Conservation (phyloP, 805 yeast genomes). For the Wickerhamiella alocasiicola region DNA sequence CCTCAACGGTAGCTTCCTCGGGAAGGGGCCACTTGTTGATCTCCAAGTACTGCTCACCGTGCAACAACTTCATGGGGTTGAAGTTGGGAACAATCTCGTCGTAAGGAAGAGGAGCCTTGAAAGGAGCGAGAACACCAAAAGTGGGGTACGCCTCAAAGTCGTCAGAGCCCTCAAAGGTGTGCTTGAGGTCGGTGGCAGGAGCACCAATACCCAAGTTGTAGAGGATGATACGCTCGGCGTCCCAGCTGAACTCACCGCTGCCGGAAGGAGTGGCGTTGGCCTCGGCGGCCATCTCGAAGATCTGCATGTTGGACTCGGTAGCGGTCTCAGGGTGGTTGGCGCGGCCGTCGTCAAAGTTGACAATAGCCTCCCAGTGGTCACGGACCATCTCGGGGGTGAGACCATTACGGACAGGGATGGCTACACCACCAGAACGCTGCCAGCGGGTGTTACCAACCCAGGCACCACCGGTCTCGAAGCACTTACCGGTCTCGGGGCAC, state of each 20-base stretch:
- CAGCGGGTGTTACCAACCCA: constrained; percentile 93
- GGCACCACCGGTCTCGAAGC: constrained; percentile 91
- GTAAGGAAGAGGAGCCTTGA: constrained; percentile 51
- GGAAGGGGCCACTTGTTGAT: constrained; percentile 69
- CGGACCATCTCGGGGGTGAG: constrained; percentile 58
- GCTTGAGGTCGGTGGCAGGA: constrained; percentile 57
- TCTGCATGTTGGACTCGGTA: constrained; percentile 69
- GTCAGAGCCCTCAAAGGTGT: constrained; percentile 61
- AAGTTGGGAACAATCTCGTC: constrained; percentile 59
- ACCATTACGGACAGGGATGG: constrained; percentile 31
- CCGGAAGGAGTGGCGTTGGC: constrained; percentile 36
- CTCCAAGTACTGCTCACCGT: constrained; percentile 89
- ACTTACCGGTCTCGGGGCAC: constrained; percentile 62
- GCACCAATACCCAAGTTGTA: constrained; percentile 91
- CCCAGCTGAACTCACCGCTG: constrained; percentile 42
- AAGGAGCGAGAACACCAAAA: constrained; percentile 79
- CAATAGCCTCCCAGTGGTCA: constrained; percentile 53
- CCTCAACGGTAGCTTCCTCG: constrained; percentile 47
- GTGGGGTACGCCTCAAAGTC: constrained; percentile 82
- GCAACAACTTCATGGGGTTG: constrained; percentile 79
- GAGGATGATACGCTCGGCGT: constrained; percentile 59
- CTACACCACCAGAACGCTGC: constrained; percentile 84
- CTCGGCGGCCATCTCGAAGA: constrained; percentile 38
- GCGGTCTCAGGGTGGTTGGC: constrained; percentile 49
- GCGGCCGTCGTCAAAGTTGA: constrained; percentile 46